Base-by-base conservation (phyloP, 2,329 filamentous ascomycete species). In the Xylariaceae sp. region DNA sequence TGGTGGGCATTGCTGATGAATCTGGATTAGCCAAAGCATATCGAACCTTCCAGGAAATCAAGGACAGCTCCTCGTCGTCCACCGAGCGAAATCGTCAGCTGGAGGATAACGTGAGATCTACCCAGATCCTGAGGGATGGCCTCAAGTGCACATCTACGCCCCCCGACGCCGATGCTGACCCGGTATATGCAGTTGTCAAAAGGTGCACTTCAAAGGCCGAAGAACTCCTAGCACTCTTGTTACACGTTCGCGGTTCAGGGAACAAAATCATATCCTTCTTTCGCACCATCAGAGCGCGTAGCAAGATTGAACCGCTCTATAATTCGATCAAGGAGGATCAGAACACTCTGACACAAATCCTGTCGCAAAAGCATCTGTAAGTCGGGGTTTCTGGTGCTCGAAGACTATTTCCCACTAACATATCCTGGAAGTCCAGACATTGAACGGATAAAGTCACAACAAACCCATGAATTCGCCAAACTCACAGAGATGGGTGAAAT, bases 11-110 rank as follows among this genome's bases (percentile, higher is more conserved):
- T 16, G n/a, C 12, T n/a, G n/a, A n/a, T n/a, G n/a, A n/a, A n/a
- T n/a, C n/a, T n/a, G n/a, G n/a, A n/a, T n/a, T n/a, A 40, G 33
- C 39, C 17, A 46, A 48, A 36, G 39, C 23, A 3, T 43, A 38
- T 17, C 24, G 11, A 9, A 11, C 32, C 19, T 43, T 31, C 26
- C 35, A 29, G 8, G 39, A 48, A 27, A 46, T 48, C 13, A 27
- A 34, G 18, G 13, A 15, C 17, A 41, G 31, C 21, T 18, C 16
- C 1, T n/a, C 30, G 13, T 36, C 30, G 11, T 13, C 30, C 9
- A 48, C 43, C 12, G 34, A 48, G 29, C 33, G 29, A 16, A 46
- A 46, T 8, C n/a, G 31, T 17, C 30, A 43, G 29, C 33, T 48
- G 3, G 45, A 48, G 9, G 18, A 38, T 5, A 36, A 30, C 23